Evolutionary conservation across 2,329 filamentous ascomycete species (phyloP).

Genomic region (Hymenoscyphus fraxineus): DNA sequence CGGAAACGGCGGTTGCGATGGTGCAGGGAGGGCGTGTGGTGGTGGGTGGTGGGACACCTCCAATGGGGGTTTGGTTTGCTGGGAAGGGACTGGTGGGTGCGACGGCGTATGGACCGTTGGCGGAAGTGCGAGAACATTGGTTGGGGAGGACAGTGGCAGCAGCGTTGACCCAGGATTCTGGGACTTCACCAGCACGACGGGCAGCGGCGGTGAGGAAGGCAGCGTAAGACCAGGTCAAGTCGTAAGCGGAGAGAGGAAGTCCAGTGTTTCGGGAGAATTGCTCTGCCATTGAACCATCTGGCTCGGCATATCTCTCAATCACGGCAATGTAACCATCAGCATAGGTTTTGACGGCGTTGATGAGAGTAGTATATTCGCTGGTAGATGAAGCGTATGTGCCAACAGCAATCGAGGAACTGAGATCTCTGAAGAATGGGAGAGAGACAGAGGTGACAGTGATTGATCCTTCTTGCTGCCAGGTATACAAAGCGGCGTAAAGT

Average conservation of each 20-base stretch:
- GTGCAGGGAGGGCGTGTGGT: conserved; percentile 6
- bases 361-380: conserved; percentile 57
- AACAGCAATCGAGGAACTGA: conserved; percentile 52
- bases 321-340: conserved; percentile 53
- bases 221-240: conserved; percentile 73
- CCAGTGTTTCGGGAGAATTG: conserved; percentile 57
- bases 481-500: conserved; percentile 71
- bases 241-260: conserved; percentile 56
- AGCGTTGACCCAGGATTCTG: conserved; percentile 52
- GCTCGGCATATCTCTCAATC: conserved; percentile 46
- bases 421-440: conserved; percentile 66
- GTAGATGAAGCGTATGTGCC: conserved; percentile 63
- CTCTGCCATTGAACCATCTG: conserved; percentile 63
- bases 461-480: conserved; percentile 61
- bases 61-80: conserved; percentile 32
- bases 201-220: conserved; percentile 62
- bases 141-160: conserved; percentile 46
- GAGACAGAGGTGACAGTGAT: conserved; percentile 63
- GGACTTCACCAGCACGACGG: conserved; percentile 52
- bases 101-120: conserved; percentile 48
- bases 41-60: conserved; percentile 12
- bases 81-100: conserved; percentile 46
- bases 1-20: conserved; percentile 34
- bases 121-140: conserved; percentile 45
- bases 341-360: conserved; percentile 60